phyloP scores from a whole-genome alignment of 768 basidiomycete genomes.

The Tricholoma flavovirens region DNA sequence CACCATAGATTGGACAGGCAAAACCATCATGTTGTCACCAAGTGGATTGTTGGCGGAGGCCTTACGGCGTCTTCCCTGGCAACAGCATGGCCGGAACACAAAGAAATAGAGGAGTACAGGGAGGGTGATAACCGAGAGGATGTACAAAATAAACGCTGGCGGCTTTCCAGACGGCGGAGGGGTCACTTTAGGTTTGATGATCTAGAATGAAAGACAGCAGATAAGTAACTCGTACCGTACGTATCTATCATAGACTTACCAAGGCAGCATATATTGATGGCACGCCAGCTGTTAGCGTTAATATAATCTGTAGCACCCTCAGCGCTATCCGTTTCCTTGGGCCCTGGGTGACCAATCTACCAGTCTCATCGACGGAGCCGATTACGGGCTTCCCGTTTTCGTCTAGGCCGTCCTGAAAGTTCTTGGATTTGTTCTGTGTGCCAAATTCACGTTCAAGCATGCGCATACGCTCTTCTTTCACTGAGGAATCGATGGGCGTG shows the following conservation, averaged over 20 bases:
- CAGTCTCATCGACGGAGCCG: slow-evolving; percentile 54
- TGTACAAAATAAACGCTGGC: slow-evolving; percentile 52
- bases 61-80: slow-evolving; percentile 29
- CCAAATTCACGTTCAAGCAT: slow-evolving; percentile 71
- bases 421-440: slow-evolving; percentile 27
- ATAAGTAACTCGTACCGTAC: slow-evolving; percentile 6
- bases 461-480: slow-evolving; percentile 63
- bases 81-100: slow-evolving; percentile 54
- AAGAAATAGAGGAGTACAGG: slow-evolving; percentile 50
- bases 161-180: slow-evolving; percentile 48
- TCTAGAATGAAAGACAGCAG: slow-evolving; percentile 24
- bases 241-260: slow-evolving; percentile 31
- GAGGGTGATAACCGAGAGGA: slow-evolving; percentile 48
- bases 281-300: slow-evolving; percentile 46
- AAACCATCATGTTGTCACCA: slow-evolving; percentile 49
- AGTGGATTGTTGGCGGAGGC: slow-evolving; percentile 19
- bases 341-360: slow-evolving; percentile 55
- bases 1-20: slow-evolving; percentile 53
- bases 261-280: slow-evolving; percentile 60
- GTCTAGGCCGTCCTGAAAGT: slow-evolving; percentile 26
- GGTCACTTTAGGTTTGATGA: slow-evolving; percentile 46
- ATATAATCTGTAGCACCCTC: slow-evolving; percentile 42
- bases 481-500: slow-evolving; percentile 36
- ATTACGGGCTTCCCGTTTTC: slow-evolving; percentile 46
- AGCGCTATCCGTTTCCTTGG: slow-evolving; percentile 52